Percentiles rank a stretch among this genome's conserved stretches.
Evolutionary conservation across 306 rosid genomes (phyloP).

Genomic region (Vigna unguiculata): DNA sequence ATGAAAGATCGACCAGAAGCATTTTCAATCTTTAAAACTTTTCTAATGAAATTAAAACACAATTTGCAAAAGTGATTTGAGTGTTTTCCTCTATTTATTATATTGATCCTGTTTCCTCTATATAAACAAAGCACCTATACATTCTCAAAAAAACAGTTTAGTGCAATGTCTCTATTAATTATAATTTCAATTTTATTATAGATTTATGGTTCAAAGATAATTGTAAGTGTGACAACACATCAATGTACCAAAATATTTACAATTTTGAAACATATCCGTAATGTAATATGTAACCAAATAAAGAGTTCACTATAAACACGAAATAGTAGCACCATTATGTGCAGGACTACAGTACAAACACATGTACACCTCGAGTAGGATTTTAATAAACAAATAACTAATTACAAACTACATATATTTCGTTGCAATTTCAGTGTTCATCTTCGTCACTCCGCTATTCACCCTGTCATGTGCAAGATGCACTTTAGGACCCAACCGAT

Average conservation of each 20-base stretch:
- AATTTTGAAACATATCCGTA: background rate
- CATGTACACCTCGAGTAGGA: background rate
- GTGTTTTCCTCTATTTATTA: too few relatives aligned
- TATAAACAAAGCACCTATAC: too few relatives aligned
- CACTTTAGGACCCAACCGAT: too few relatives aligned
- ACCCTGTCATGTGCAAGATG: background rate
- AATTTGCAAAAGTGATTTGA: too few relatives aligned
- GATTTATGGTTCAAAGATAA: background rate
- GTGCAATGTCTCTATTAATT: too few relatives aligned
- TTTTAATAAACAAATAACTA: background rate
- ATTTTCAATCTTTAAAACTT: too few relatives aligned
- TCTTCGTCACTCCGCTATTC: background rate
- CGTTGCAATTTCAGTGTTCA: background rate
- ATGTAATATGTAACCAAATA: background rate
- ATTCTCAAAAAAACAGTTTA: too few relatives aligned
- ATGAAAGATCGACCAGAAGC: too few relatives aligned
- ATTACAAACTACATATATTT: background rate
- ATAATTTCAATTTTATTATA: too few relatives aligned
- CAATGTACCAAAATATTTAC: background rate
- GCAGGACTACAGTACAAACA: background rate
- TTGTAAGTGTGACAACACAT: background rate
- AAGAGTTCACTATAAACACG: background rate
- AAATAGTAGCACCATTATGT: background rate
- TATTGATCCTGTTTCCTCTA: too few relatives aligned
- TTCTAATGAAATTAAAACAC: too few relatives aligned